Evolutionary conservation across 371 early-diverging fungal genomes (phyloP).

Genomic region (Gilbertella persicaria): DNA sequence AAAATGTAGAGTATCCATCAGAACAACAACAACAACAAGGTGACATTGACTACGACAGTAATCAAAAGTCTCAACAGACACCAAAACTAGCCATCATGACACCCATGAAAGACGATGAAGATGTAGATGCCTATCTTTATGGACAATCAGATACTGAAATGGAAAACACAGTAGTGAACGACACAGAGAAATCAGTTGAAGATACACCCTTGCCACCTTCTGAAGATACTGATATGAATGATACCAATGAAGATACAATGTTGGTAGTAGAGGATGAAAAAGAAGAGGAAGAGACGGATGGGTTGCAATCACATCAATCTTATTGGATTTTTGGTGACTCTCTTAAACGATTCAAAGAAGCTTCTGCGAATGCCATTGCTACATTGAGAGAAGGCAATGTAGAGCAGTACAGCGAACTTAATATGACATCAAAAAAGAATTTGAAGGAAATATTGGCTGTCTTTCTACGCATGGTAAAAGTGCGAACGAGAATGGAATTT

Average conservation of each 20-base stretch:
- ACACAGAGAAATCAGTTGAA: not conserved
- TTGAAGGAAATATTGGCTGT: slow-evolving; percentile 43
- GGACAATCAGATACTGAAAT: slow-evolving; percentile 25
- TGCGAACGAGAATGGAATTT: not conserved
- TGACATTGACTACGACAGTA: not conserved
- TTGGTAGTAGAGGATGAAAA: not conserved
- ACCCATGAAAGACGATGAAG: slow-evolving; percentile 25
- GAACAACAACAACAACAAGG: not conserved
- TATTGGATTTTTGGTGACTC: slow-evolving; percentile 54
- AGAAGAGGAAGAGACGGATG: not conserved
- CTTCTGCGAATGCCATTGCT: slow-evolving; percentile 13
- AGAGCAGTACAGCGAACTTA: slow-evolving; percentile 18
- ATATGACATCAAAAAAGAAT: slow-evolving; percentile 29
- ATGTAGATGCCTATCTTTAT: slow-evolving; percentile 36
- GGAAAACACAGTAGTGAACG: not conserved
- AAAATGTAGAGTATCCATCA: no score
- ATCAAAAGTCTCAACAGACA: not conserved
- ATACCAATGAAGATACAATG: not conserved
- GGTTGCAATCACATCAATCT: slow-evolving; percentile 37
- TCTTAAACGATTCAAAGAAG: slow-evolving; percentile 33
- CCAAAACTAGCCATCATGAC: not conserved
- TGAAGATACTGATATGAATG: not conserved
- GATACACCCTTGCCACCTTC: not conserved
- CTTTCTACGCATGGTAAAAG: slow-evolving; percentile 36
- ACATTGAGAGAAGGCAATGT: slow-evolving; percentile 9